phyloP scores from a whole-genome alignment of 1,284 basidiomycete genomes.

The Coniferiporia sulphurascens region DNA sequence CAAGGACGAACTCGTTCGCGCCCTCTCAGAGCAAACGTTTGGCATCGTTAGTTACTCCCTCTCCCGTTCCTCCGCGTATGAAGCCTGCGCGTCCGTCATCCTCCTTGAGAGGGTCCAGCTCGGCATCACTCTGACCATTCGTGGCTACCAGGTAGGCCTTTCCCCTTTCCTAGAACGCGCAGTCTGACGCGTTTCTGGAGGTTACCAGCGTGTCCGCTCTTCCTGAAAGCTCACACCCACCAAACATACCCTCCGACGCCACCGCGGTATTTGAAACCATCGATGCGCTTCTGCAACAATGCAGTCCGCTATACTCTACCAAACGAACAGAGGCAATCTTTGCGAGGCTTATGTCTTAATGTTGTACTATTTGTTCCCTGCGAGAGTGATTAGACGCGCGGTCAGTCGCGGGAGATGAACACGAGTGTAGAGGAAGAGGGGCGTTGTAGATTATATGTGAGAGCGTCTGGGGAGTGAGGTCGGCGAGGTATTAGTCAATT shows the following conservation, averaged over 20 bases:
- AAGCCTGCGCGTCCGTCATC: slow-evolving; percentile 49
- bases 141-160: slow-evolving; percentile 45
- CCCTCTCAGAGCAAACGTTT: slow-evolving; percentile 55
- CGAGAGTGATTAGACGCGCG: background rate
- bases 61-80: slow-evolving; percentile 32
- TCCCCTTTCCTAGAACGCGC: slow-evolving; percentile 2
- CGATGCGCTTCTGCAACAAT: slow-evolving; percentile 48
- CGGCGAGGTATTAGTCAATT: background rate
- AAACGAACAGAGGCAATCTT: slow-evolving; percentile 44
- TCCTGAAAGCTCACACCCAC: background rate
- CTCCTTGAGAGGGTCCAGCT: slow-evolving; percentile 50
- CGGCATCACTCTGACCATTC: slow-evolving; percentile 42
- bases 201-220: slow-evolving; percentile 1
- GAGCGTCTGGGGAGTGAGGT: background rate
- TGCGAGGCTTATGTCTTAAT: slow-evolving; percentile 33
- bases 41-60: slow-evolving; percentile 45
- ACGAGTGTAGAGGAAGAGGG: background rate
- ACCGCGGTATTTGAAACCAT: slow-evolving; percentile 45
- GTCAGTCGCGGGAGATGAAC: background rate
- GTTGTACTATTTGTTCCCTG: background rate
- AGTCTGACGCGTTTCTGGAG: slow-evolving; percentile 7
- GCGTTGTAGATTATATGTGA: background rate
- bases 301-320: slow-evolving; percentile 46
- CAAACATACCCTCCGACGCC: slow-evolving; percentile 16
- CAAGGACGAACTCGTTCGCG: slow-evolving; percentile 45